A percentile compares a stretch with the other conserved stretches of the same genome.
These are phyloP conservation scores for Thyridium curvatum DNA, from an alignment of 2,329 filamentous ascomycete genomes.

Conservation along the genomic window DNA sequence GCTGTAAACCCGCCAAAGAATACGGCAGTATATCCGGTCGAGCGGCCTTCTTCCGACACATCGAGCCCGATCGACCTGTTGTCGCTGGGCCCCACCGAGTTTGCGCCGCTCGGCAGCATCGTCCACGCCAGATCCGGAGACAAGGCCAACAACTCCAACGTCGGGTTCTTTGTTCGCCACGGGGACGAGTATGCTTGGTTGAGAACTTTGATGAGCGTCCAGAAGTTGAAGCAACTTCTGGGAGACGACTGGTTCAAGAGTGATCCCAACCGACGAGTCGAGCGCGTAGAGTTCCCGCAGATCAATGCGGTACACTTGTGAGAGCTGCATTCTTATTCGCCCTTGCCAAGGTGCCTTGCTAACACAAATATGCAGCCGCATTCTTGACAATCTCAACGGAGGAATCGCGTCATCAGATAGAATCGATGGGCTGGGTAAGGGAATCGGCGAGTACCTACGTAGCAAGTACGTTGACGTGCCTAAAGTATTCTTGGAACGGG, in stretches of 20 bases:
- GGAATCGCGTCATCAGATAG: conserved; percentile 40
- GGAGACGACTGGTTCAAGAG: conserved; percentile 3
- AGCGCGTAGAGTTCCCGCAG: conserved; percentile 5
- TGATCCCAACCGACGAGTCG: conserved; percentile 1
- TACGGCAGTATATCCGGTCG: neutral
- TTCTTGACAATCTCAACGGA: conserved; percentile 35
- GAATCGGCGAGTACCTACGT: conserved; percentile 42
- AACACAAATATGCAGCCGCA: conserved; percentile 24
- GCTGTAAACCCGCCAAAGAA: neutral
- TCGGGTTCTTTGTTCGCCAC: conserved; percentile 28
- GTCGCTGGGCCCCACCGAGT: conserved; percentile 8
- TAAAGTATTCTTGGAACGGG: conserved; percentile 5
- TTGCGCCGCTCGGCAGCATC: conserved; percentile 19
- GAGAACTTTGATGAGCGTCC: conserved; percentile 15
- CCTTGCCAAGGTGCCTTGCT: too few species aligned
- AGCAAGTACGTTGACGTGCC: conserved; percentile 21
- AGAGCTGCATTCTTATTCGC: too few species aligned
- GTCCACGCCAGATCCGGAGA: conserved; percentile 24
- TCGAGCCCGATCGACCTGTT: conserved; percentile 1
- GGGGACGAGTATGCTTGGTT: conserved; percentile 33
- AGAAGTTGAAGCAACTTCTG: conserved; percentile 4
- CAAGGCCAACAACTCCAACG: conserved; percentile 25
- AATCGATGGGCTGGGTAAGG: conserved; percentile 44
- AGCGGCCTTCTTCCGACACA: conserved; percentile 5
- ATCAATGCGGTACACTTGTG: conserved; percentile 2